Conservation (phyloP, 163 green algal species). For the Scenedesmus sp. region DNA sequence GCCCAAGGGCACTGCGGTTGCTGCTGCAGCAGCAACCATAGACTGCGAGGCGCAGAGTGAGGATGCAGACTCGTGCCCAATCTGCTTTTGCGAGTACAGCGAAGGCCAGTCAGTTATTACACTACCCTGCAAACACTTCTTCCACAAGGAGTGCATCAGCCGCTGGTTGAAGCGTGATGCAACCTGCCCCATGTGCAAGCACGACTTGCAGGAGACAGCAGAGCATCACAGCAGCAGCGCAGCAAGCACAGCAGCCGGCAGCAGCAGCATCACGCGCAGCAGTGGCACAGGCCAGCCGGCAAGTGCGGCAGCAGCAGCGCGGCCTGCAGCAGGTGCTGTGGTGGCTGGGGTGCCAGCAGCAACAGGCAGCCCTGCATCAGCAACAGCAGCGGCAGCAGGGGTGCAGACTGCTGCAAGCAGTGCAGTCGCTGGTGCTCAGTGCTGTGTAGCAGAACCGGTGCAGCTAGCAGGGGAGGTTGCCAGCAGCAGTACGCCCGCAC, state of each 20-base stretch:
- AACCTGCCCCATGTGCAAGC: slow-evolving; percentile 37
- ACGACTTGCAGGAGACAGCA: neutral
- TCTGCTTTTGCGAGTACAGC: slow-evolving; percentile 34
- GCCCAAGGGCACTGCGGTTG: neutral
- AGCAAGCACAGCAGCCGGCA: neutral
- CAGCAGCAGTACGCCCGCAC: neutral
- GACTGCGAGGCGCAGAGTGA: neutral
- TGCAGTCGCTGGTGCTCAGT: neutral
- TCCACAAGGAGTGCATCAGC: slow-evolving; percentile 40
- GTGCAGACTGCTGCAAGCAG: neutral
- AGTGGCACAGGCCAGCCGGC: neutral
- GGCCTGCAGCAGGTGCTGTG: neutral
- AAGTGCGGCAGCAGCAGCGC: neutral
- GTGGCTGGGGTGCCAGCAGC: neutral
- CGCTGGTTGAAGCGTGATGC: slow-evolving; percentile 33
- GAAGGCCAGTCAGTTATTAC: slow-evolving; percentile 22
- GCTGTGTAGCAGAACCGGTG: neutral
- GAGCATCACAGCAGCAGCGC: neutral
- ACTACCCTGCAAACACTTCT: slow-evolving; percentile 29
- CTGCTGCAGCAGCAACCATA: neutral
- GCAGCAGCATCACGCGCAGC: neutral
- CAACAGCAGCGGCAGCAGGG: neutral
- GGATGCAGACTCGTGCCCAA: slow-evolving; percentile 14
- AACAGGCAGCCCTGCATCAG: neutral
- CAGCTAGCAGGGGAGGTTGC: neutral